Percentiles rank a stretch among this genome's conserved stretches.
These are phyloP conservation scores for Hirsutella rhossiliensis DNA, from an alignment of 2,329 filamentous ascomycete genomes.

Conservation along the genomic window DNA sequence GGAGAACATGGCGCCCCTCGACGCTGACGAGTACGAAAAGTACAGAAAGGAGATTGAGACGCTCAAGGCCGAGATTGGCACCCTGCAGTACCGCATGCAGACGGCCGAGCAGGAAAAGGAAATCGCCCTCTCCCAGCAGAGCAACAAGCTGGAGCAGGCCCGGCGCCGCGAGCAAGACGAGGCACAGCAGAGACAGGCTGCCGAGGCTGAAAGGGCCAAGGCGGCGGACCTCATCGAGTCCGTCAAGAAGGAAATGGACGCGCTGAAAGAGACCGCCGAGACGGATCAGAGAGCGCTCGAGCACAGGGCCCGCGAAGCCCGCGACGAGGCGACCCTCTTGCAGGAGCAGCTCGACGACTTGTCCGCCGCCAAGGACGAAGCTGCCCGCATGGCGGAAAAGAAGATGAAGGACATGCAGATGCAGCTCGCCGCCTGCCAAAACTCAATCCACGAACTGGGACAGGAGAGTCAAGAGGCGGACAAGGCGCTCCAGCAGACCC, in stretches of 20 bases:
- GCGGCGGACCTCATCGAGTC: constrained; percentile 36
- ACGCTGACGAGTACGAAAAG: constrained; percentile 46
- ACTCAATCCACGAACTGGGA: constrained; percentile 43
- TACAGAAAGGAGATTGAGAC: constrained; percentile 55
- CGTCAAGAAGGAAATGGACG: constrained; percentile 37
- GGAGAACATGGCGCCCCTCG: constrained; percentile 46
- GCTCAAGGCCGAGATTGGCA: constrained; percentile 79
- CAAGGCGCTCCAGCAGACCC: constrained; percentile 43
- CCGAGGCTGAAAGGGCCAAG: constrained; percentile 41
- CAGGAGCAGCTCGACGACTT: constrained; percentile 75
- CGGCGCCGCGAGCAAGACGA: constrained; percentile 77
- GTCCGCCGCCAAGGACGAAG: constrained; percentile 51
- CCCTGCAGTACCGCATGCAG: constrained; percentile 76
- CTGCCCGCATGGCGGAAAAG: constrained; percentile 48
- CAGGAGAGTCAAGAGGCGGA: constrained; percentile 46
- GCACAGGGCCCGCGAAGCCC: constrained; percentile 54
- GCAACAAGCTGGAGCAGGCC: constrained; percentile 71
- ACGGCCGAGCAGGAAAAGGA: constrained; percentile 82
- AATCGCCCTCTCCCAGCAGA: constrained; percentile 63
- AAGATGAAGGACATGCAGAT: constrained; percentile 42
- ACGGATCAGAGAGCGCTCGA: constrained; percentile 54
- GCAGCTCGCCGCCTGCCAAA: constrained; percentile 32
- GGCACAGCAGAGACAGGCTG: constrained; percentile 53
- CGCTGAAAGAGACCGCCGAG: constrained; percentile 35
- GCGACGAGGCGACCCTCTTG: constrained; percentile 61